phyloP scores from a whole-genome alignment of 495 filamentous ascomycete species.

The Evernia prunastri region DNA sequence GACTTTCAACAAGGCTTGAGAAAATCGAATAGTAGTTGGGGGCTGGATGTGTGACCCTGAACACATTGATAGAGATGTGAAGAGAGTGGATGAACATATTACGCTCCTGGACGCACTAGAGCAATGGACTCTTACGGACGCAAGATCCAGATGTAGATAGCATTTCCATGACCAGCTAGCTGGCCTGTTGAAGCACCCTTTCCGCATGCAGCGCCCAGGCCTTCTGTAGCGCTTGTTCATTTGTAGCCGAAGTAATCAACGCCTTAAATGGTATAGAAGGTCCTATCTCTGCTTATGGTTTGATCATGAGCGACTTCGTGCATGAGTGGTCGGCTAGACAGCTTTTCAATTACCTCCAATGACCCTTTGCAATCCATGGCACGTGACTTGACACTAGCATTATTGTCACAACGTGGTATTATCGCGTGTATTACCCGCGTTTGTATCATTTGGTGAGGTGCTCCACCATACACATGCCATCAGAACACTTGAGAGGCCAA shows the following conservation, averaged over 20 bases:
- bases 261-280: background rate
- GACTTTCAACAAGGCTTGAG: background rate
- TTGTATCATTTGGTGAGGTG: no score
- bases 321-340: no score
- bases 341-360: no score
- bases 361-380: background rate
- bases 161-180: background rate
- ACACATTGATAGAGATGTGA: background rate
- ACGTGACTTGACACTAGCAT: background rate
- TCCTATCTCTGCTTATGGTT: background rate
- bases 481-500: background rate
- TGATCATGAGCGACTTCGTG: no score
- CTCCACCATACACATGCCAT: background rate
- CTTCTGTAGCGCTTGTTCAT: background rate
- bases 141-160: background rate
- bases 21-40: background rate
- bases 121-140: background rate
- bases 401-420: background rate
- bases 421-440: background rate
- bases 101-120: background rate
- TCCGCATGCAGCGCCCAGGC: background rate
- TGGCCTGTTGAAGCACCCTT: background rate
- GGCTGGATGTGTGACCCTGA: background rate
- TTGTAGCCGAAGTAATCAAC: background rate
- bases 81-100: background rate